phyloP scores from a whole-genome alignment of 257 asterid species.

The Gentiana dahurica region DNA sequence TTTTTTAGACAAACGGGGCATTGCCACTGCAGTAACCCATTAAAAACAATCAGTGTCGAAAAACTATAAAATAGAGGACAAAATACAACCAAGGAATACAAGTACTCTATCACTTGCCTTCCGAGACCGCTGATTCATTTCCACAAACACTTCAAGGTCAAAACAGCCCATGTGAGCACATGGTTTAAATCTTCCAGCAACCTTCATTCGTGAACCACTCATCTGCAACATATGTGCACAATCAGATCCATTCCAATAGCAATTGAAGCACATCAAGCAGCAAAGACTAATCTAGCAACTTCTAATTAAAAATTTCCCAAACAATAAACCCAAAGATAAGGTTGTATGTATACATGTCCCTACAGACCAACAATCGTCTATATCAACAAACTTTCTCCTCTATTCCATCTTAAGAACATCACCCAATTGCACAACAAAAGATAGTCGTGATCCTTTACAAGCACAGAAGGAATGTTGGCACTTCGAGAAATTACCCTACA shows the following conservation, averaged over 20 bases:
- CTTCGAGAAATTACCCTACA: no score
- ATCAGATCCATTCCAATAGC: not conserved
- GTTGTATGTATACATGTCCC: no score
- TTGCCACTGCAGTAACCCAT: constrained; percentile 82
- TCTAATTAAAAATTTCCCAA: no score
- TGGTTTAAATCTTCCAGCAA: constrained; percentile 90
- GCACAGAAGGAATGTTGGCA: no score
- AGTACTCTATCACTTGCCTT: constrained; percentile 51
- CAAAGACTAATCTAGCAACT: no score
- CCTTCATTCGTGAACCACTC: constrained; percentile 94
- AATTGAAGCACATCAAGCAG: not conserved
- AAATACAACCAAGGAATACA: not conserved
- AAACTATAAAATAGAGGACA: constrained; percentile 1
- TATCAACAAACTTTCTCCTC: no score
- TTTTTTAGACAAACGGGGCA: constrained; percentile 95
- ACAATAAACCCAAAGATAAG: no score
- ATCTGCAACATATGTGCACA: constrained; percentile 39
- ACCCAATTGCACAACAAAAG: no score
- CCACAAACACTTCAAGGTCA: constrained; percentile 92
- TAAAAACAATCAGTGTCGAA: constrained; percentile 2
- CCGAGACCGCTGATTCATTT: constrained; percentile 94
- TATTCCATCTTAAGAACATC: no score
- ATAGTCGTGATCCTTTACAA: no score
- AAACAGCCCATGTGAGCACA: constrained; percentile 97
- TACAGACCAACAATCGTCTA: no score